phyloP scores from a whole-genome alignment of 805 yeast species.

The Nakazawaea ambrosiae region DNA sequence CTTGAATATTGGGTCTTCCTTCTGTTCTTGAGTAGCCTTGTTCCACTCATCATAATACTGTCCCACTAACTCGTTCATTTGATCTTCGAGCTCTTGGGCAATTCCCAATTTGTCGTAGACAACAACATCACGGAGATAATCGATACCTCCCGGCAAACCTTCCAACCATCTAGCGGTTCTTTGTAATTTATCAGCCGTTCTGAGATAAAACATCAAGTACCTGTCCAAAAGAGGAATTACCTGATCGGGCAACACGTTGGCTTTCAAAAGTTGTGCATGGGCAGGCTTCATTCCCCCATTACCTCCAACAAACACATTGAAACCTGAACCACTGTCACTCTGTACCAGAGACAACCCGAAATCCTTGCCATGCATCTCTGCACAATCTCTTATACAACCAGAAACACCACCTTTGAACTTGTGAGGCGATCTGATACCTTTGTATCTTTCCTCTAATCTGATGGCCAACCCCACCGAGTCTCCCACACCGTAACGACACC shows the following conservation, averaged over 20 bases:
- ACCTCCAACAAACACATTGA: slow-evolving; percentile 30
- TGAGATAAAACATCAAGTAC: slow-evolving; percentile 29
- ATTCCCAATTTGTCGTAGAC: slow-evolving; percentile 29
- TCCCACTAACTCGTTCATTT: slow-evolving; percentile 26
- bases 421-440: slow-evolving; percentile 30
- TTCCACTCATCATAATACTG: slow-evolving; percentile 30
- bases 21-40: slow-evolving; percentile 18
- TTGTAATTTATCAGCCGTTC: slow-evolving; percentile 30
- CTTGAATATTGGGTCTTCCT: slow-evolving; percentile 21
- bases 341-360: slow-evolving; percentile 31
- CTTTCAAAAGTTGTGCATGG: slow-evolving; percentile 26
- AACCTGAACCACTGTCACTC: slow-evolving; percentile 19
- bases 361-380: slow-evolving; percentile 30
- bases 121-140: slow-evolving; percentile 26
- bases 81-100: slow-evolving; percentile 24
- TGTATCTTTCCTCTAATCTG: slow-evolving; percentile 29
- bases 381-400: slow-evolving; percentile 32
- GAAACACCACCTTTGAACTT: slow-evolving; percentile 32
- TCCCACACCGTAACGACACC: slow-evolving; percentile 33
- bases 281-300: slow-evolving; percentile 35
- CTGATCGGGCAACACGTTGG: slow-evolving; percentile 28
- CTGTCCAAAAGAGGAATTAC: slow-evolving; percentile 29
- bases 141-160: slow-evolving; percentile 28
- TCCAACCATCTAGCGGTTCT: slow-evolving; percentile 34
- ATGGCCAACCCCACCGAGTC: slow-evolving; percentile 32